A percentile compares a stretch with the other conserved stretches of the same genome.
phyloP scores from a whole-genome alignment of 345 rosid species.

The Isatis tinctoria region DNA sequence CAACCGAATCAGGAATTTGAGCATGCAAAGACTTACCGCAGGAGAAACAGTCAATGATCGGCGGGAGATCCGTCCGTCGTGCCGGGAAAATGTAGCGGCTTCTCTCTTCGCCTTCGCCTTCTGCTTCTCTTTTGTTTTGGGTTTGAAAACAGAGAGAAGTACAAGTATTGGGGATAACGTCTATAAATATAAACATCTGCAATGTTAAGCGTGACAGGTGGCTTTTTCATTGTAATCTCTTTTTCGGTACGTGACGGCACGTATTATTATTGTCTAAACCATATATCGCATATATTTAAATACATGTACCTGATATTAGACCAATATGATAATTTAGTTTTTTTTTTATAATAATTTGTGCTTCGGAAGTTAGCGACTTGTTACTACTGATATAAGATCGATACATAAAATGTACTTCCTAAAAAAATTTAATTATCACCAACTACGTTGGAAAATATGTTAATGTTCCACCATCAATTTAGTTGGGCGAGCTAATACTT shows the following conservation, averaged over 20 bases:
- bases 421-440: neutral
- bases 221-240: neutral
- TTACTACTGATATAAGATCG: neutral
- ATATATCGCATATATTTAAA: too few relatives aligned
- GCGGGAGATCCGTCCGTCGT: neutral
- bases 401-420: neutral
- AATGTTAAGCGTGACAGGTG: slow-evolving; percentile 11
- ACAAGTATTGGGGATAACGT: slow-evolving; percentile 20
- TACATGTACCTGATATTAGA: neutral
- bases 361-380: neutral
- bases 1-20: neutral
- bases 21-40: slow-evolving; percentile 23
- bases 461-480: neutral
- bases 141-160: slow-evolving; percentile 15
- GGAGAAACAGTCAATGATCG: slow-evolving; percentile 5
- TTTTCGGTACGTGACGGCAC: slow-evolving; percentile 36
- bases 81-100: slow-evolving; percentile 9
- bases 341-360: too few relatives aligned
- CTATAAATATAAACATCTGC: slow-evolving; percentile 16
- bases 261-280: neutral
- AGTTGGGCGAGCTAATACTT: slow-evolving; percentile 19
- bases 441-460: neutral
- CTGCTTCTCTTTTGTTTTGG: slow-evolving; percentile 3
- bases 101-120: slow-evolving; percentile 4
- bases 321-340: too few relatives aligned